phyloP scores from a whole-genome alignment of 2,329 filamentous ascomycete species.

The Alternaria infectoria region DNA sequence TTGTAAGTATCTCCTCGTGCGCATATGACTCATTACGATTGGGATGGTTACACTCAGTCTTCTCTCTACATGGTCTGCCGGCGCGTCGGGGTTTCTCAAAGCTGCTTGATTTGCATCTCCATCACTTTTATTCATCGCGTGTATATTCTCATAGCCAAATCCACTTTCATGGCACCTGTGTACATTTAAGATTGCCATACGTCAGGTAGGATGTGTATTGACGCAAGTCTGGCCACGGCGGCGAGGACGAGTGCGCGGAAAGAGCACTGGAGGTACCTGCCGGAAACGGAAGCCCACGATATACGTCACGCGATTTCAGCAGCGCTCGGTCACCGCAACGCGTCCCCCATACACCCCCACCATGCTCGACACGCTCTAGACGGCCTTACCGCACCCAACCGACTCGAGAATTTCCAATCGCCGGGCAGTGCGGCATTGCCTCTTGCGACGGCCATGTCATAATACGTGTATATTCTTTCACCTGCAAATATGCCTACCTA shows the following conservation, averaged over 20 bases:
- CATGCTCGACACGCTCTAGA: constrained; percentile 4
- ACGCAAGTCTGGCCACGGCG: no score
- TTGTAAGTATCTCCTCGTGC: background rate
- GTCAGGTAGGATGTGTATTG: background rate
- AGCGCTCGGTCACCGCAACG: constrained; percentile 9
- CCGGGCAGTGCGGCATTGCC: background rate
- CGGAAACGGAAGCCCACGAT: constrained; percentile 11
- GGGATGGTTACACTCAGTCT: background rate
- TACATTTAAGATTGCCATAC: background rate
- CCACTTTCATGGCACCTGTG: background rate
- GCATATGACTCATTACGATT: background rate
- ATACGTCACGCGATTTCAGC: constrained; percentile 19
- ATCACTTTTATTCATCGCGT: background rate
- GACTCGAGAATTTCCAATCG: background rate
- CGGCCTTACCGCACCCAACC: background rate
- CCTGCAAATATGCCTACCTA: constrained; percentile 40
- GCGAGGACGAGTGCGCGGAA: background rate
- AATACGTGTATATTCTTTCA: background rate
- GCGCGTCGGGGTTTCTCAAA: background rate
- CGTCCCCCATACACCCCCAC: background rate
- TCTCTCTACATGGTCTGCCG: background rate
- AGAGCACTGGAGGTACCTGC: constrained; percentile 16
- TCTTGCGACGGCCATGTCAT: background rate
- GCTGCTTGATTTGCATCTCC: background rate
- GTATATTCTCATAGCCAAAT: background rate